phyloP scores from a whole-genome alignment of 2,329 filamentous ascomycete genomes.

The Diaporthe citrichinensis region DNA sequence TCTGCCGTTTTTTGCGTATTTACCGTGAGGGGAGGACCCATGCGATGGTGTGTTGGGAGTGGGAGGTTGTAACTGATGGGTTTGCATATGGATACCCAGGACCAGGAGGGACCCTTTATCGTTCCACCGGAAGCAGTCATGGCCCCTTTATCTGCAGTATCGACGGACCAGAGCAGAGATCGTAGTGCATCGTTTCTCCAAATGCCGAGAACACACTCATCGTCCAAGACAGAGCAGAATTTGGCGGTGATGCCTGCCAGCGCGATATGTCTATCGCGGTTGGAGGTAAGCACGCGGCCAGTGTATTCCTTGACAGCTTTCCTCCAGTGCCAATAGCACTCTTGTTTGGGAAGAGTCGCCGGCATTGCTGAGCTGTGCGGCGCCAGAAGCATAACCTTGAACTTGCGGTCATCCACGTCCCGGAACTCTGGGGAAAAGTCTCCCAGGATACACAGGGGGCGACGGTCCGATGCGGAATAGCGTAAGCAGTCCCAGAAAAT shows the following conservation, averaged over 20 bases:
- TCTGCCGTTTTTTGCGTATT: background rate
- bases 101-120: background rate
- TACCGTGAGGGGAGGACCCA: background rate
- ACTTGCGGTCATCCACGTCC: background rate
- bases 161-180: background rate
- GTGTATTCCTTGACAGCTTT: background rate
- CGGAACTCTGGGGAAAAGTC: background rate
- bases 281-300: background rate
- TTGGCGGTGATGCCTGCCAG: background rate
- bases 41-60: background rate
- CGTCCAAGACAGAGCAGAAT: background rate
- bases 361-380: background rate
- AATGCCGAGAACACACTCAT: background rate
- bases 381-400: background rate
- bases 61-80: background rate
- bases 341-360: background rate
- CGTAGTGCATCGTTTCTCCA: background rate
- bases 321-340: background rate
- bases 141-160: background rate
- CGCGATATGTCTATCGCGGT: background rate
- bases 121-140: background rate
- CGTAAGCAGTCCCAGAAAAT: background rate
- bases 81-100: background rate
- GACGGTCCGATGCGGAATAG: background rate
- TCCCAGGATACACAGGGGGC: background rate